phyloP scores from a whole-genome alignment of 768 basidiomycete species.

The Phlebiopsis gigantea region DNA sequence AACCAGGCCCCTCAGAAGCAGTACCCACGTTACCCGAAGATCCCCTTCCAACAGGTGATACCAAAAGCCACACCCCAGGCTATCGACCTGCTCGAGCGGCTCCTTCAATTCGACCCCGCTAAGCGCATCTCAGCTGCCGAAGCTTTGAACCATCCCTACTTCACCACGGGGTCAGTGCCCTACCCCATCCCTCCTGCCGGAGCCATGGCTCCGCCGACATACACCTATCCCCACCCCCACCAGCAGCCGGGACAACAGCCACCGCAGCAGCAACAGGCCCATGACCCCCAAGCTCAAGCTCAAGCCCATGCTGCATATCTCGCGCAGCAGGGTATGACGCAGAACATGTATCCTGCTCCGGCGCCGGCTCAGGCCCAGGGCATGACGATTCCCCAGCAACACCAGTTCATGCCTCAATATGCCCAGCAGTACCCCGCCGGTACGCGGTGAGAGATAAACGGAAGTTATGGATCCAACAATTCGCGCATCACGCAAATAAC shows the following conservation, averaged over 20 bases:
- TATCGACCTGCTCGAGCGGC: conserved; percentile 87
- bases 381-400: conserved; percentile 15
- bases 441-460: conserved; percentile 5
- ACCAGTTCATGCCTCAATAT: conserved; percentile 17
- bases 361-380: conserved; percentile 30
- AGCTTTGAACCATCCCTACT: conserved; percentile 90
- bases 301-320: conserved; percentile 21
- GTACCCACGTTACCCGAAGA: conserved; percentile 83
- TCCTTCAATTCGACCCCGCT: conserved; percentile 93
- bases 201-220: conserved; percentile 63
- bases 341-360: conserved; percentile 1
- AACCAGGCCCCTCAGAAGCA: conserved; percentile 51
- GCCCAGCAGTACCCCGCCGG: conserved; percentile 16
- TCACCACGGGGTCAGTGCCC: conserved; percentile 46
- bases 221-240: conserved; percentile 65
- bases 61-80: conserved; percentile 87
- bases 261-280: conserved; percentile 41
- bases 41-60: conserved; percentile 74
- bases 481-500: no score
- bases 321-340: conserved; percentile 29
- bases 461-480: no score
- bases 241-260: conserved; percentile 42
- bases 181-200: conserved; percentile 41
- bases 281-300: conserved; percentile 20
- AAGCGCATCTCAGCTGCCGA: conserved; percentile 89